Base-by-base conservation (phyloP, 176 grass and related monocot species). In the Tuctoria greenei region DNA sequence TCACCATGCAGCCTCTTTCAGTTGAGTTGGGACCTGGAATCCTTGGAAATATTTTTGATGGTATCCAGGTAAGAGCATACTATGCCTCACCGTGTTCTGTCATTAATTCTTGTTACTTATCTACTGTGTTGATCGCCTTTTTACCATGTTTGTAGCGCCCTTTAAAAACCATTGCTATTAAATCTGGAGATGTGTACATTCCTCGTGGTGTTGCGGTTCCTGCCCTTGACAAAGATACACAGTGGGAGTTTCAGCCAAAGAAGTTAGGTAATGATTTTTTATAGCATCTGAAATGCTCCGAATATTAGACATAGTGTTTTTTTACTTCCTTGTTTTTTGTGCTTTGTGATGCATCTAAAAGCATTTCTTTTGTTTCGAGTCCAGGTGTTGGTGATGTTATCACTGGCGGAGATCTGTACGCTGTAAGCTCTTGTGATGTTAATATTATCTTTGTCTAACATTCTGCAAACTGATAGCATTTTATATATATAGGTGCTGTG, bases 1-100 rank as follows among this genome's bases (percentile, higher is more conserved):
- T 81, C 72, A 54, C 59, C 46, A 20, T 76, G 28, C 86, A 96
- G 93, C 93, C 93, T 81, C 93, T 92, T 68, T 96, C 93, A 36
- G 87, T 92, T 42, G 93, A 96, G 71, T 72, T 96, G 34, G 93
- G 93, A 81, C 93, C 93, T 78, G 92, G 93, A 66, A 96, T 96
- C 78, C 86, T 93, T 63, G 93, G 93, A 34, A 97, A 97, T 69
- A 97, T 97, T 72, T 97, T 97, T 90, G 87, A 97, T 73, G 93
- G 93, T 36, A 97, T 97, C 49, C 87, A 97, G 90, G 93, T 93
- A 57, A 60, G 56, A 15, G 80, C 10, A 58, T 51, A 45, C 16
- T 41, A 58, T 41, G 8, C 28, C 18, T 37, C 15, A 23, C 34
- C 49, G 66, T 38, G 15, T 52, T 42, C 1, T 1, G 36, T 62